Percentiles rank a stretch among this genome's conserved stretches.
These are phyloP conservation scores for Alternaria hordeiaustralica DNA, from an alignment of 2,329 filamentous ascomycete species.

Conservation along the genomic window DNA sequence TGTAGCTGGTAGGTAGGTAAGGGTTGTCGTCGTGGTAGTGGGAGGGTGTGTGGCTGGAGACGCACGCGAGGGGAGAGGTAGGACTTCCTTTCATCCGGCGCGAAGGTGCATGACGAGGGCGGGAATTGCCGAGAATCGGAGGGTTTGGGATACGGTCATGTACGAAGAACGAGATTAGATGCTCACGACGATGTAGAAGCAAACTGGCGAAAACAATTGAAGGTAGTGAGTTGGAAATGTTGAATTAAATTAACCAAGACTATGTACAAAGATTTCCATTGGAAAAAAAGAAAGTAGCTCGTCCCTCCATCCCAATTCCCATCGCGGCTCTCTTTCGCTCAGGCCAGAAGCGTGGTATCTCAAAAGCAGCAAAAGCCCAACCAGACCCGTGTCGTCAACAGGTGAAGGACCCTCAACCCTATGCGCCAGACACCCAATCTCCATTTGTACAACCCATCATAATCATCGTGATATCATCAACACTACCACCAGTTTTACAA, in stretches of 20 bases:
- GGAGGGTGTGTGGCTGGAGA: not conserved
- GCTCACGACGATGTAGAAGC: no score
- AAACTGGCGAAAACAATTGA: not conserved
- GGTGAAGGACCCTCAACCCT: not conserved
- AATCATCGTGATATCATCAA: not conserved
- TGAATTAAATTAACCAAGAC: not conserved
- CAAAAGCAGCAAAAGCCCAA: conserved; percentile 1
- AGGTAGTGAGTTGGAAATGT: not conserved
- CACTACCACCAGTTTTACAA: conserved; percentile 16
- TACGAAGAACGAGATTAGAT: not conserved
- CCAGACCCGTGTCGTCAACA: not conserved
- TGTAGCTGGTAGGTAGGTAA: not conserved
- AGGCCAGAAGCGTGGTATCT: conserved; percentile 33
- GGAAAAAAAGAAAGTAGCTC: not conserved
- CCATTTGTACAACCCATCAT: not conserved
- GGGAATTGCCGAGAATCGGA: not conserved
- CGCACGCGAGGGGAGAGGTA: not conserved
- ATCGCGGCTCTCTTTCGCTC: conserved; percentile 14
- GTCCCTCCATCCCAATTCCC: not conserved
- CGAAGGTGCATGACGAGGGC: no score
- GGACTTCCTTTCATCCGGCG: not conserved
- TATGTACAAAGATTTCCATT: not conserved
- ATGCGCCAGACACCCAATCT: not conserved
- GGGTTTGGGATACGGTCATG: not conserved
- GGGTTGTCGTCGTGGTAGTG: not conserved